Conservation (phyloP, 2,329 filamentous ascomycete genomes). For the Colletotrichum limetticola region DNA sequence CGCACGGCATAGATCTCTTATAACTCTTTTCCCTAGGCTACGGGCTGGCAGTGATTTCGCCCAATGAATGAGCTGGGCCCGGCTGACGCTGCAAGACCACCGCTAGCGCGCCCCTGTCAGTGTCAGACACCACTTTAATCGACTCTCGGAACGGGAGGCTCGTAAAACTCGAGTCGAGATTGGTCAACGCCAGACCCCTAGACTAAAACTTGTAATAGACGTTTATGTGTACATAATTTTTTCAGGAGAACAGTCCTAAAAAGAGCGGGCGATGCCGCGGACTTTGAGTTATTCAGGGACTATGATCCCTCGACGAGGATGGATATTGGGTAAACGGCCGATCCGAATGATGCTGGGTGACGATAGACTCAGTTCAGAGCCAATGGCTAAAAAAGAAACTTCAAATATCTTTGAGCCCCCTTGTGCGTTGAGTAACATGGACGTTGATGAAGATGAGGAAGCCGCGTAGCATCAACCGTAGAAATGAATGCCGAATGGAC, state of each 20-base stretch:
- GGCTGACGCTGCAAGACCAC: conserved; percentile 3
- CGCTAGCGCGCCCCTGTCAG: conserved; percentile 7
- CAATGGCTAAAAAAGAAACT: neutral
- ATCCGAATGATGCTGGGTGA: neutral
- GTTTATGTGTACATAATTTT: conserved; percentile 30
- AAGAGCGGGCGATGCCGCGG: neutral
- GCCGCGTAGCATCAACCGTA: too few relatives aligned
- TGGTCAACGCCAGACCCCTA: conserved; percentile 7
- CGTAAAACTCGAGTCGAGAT: conserved; percentile 15
- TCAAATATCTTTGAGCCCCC: neutral
- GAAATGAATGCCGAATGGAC: too few relatives aligned
- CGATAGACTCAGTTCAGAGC: conserved; percentile 1
- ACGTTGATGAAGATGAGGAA: neutral
- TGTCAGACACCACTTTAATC: conserved; percentile 14
- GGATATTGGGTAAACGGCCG: neutral
- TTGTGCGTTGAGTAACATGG: neutral
- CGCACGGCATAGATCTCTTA: conserved; percentile 54
- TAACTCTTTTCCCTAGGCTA: neutral
- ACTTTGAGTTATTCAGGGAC: neutral
- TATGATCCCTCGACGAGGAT: neutral
- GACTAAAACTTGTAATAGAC: conserved; percentile 33
- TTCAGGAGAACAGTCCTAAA: conserved; percentile 6
- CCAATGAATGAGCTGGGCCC: conserved; percentile 4
- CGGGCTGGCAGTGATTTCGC: neutral
- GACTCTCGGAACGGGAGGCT: neutral